Percentiles rank a stretch among this genome's conserved stretches.
Evolutionary conservation across 345 rosid species (phyloP).

Genomic region (Punica granatum): DNA sequence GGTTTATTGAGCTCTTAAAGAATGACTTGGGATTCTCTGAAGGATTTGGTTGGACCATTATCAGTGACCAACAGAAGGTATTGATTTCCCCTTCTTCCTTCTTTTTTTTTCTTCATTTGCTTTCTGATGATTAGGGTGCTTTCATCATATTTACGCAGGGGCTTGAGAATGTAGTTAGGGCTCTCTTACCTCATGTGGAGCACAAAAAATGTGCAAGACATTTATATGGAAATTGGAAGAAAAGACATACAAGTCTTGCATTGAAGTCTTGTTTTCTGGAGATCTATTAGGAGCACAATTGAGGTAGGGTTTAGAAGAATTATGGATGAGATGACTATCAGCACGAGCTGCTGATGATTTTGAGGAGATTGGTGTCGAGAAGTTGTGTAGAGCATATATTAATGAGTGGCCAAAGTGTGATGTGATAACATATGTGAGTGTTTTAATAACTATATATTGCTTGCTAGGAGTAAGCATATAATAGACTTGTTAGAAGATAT

Average conservation of each 20-base stretch:
- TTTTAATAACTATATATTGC: not conserved
- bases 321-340: not conserved
- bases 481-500: not conserved
- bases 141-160: not conserved
- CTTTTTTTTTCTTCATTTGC: too few species aligned
- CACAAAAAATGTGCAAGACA: not conserved
- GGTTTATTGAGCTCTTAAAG: not conserved
- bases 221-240: not conserved
- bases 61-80: conserved; percentile 2
- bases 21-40: not conserved
- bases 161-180: not conserved
- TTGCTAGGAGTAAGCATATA: not conserved
- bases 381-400: not conserved
- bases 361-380: not conserved
- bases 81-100: not conserved
- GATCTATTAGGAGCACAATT: not conserved
- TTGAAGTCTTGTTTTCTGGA: not conserved
- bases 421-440: not conserved
- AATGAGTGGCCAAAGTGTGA: not conserved
- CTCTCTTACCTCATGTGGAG: not conserved
- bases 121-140: too few species aligned
- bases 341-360: not conserved
- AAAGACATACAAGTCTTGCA: not conserved
- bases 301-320: not conserved
- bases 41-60: not conserved